These are phyloP conservation scores for Aspergillus oerlinghausenensis DNA, from an alignment of 2,329 filamentous ascomycete genomes.

Conservation along the genomic window DNA sequence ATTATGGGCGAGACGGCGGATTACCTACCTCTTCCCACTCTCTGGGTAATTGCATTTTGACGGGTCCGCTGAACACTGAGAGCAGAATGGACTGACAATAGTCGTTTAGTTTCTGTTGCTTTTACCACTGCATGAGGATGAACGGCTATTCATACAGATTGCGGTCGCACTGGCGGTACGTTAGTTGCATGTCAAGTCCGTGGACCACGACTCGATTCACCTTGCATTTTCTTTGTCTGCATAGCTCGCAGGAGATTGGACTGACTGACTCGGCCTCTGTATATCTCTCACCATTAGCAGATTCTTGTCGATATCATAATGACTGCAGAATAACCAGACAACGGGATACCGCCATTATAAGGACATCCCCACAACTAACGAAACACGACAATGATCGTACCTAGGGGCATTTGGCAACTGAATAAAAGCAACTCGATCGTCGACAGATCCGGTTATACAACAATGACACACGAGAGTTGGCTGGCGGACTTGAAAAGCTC, in stretches of 20 bases:
- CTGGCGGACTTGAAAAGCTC: background rate
- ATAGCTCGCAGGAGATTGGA: slow-evolving; percentile 14
- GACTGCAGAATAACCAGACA: too few relatives aligned
- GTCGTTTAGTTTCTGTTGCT: background rate
- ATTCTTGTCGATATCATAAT: background rate
- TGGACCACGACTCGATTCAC: background rate
- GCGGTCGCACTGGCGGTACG: slow-evolving; percentile 13
- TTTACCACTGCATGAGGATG: background rate
- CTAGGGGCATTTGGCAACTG: background rate
- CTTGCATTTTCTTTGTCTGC: slow-evolving; percentile 19
- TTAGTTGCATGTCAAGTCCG: background rate
- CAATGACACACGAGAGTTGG: background rate
- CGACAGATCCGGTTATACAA: background rate
- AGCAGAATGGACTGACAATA: slow-evolving; percentile 9
- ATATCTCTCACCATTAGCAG: background rate
- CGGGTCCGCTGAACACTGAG: slow-evolving; percentile 10
- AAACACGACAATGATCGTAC: background rate
- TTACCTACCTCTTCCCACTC: slow-evolving; percentile 14
- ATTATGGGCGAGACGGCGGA: background rate
- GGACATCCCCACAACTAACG: background rate
- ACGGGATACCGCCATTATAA: too few relatives aligned
- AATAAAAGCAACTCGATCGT: background rate
- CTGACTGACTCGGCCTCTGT: background rate
- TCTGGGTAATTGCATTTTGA: slow-evolving; percentile 15
- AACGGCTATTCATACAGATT: slow-evolving; percentile 6